Conservation (phyloP, 140 eudicot genomes). For the Erigeron philadelphicus region DNA sequence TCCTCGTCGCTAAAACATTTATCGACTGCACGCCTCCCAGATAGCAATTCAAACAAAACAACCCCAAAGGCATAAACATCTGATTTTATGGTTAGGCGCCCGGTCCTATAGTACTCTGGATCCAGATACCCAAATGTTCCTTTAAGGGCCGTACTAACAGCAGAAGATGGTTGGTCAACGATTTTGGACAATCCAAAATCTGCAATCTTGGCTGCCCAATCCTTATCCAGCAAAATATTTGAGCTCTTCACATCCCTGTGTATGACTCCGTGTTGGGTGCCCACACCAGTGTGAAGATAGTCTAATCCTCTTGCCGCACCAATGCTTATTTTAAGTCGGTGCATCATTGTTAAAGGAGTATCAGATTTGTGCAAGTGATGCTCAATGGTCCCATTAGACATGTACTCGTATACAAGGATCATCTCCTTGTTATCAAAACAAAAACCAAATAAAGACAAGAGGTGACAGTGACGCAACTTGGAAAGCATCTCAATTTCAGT, state of each 20-base stretch:
- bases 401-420: slow-evolving; percentile 22
- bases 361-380: slow-evolving; percentile 5
- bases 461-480: slow-evolving; percentile 19
- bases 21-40: slow-evolving; percentile 35
- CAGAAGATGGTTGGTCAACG: slow-evolving; percentile 7
- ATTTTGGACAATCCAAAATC: slow-evolving; percentile 36
- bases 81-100: slow-evolving; percentile 28
- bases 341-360: slow-evolving; percentile 14
- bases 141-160: neutral
- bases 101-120: slow-evolving; percentile 30
- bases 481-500: slow-evolving; percentile 12
- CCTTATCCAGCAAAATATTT: slow-evolving; percentile 27
- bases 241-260: slow-evolving; percentile 31
- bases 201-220: slow-evolving; percentile 28
- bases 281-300: slow-evolving; percentile 29
- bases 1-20: slow-evolving; percentile 14
- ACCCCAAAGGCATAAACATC: slow-evolving; percentile 37
- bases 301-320: slow-evolving; percentile 26
- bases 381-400: slow-evolving; percentile 12
- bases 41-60: slow-evolving; percentile 26
- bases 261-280: slow-evolving; percentile 22
- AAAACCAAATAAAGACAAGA: slow-evolving; percentile 21
- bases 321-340: slow-evolving; percentile 16
- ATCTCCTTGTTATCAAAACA: slow-evolving; percentile 19
- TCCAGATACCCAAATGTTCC: neutral